Percentiles rank a stretch among this genome's conserved stretches.
phyloP scores from a whole-genome alignment of 1,284 basidiomycete species.

The Puccinia triticina region DNA sequence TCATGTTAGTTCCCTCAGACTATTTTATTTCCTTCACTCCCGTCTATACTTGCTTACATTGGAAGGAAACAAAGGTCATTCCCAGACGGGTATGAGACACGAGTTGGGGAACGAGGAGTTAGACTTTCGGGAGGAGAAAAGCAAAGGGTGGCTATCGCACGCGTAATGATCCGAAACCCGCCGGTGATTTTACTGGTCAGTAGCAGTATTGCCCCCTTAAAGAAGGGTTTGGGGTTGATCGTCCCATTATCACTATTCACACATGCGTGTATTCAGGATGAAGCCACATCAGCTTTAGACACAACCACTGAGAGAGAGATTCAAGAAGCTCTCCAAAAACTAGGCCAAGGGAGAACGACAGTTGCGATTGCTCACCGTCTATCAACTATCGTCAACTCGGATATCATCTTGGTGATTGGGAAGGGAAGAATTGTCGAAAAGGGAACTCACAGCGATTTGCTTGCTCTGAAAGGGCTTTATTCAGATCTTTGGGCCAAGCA shows the following conservation, averaged over 20 bases:
- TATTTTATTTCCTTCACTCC: slow-evolving; percentile 1
- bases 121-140: slow-evolving; percentile 65
- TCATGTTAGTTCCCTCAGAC: slow-evolving; percentile 56
- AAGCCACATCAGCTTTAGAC: slow-evolving; percentile 70
- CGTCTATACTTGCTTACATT: not conserved
- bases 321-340: slow-evolving; percentile 76
- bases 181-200: slow-evolving; percentile 73
- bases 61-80: slow-evolving; percentile 64
- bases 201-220: not conserved
- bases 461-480: slow-evolving; percentile 71
- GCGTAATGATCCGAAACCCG: slow-evolving; percentile 82
- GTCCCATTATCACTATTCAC: not conserved
- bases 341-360: slow-evolving; percentile 70
- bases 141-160: slow-evolving; percentile 56
- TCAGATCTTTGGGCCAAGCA: slow-evolving; percentile 81
- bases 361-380: slow-evolving; percentile 78
- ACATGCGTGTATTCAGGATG: slow-evolving; percentile 52
- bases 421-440: slow-evolving; percentile 72
- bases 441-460: slow-evolving; percentile 69
- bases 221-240: slow-evolving; percentile 46
- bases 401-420: slow-evolving; percentile 71
- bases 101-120: slow-evolving; percentile 79
- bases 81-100: slow-evolving; percentile 76
- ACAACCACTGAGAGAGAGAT: slow-evolving; percentile 82
- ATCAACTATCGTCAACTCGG: slow-evolving; percentile 76